Conservation (phyloP, 305 asterid genomes). For the Rubia tinctorum region DNA sequence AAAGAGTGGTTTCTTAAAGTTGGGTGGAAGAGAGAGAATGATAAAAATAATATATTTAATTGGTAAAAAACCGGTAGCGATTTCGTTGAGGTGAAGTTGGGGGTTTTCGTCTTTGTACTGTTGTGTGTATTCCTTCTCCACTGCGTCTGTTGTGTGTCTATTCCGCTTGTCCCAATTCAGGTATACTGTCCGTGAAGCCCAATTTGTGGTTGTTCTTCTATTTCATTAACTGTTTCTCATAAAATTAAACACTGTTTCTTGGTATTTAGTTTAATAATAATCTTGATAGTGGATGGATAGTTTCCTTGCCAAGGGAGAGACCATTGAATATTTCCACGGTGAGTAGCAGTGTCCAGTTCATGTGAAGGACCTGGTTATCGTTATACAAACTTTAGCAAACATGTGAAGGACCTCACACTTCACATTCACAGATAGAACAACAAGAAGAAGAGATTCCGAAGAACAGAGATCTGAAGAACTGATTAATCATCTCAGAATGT, state of each 20-base stretch:
- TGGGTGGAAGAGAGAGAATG: no score
- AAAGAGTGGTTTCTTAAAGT: no score
- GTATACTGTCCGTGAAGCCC: conserved; percentile 26
- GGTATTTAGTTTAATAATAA: not conserved
- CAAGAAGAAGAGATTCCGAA: conserved; percentile 6
- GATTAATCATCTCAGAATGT: conserved; percentile 31
- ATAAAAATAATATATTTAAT: no score
- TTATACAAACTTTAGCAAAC: conserved; percentile 39
- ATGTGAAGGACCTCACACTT: not conserved
- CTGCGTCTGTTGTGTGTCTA: no score
- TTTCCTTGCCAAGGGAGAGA: conserved; percentile 71
- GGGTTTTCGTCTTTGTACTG: no score
- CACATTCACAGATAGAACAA: no score
- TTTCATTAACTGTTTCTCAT: not conserved
- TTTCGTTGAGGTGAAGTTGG: no score
- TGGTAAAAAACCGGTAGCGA: no score
- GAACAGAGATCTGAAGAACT: conserved; percentile 15
- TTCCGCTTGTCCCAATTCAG: conserved; percentile 97
- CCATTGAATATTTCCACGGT: conserved; percentile 60
- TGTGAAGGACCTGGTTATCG: conserved; percentile 73
- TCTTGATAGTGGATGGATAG: conserved; percentile 78
- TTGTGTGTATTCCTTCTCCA: no score
- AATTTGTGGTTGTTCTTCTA: conserved; percentile 3
- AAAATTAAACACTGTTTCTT: not conserved
- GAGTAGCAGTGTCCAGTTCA: conserved; percentile 94